A percentile compares a stretch with the other conserved stretches of the same genome.
These are phyloP conservation scores for Colletotrichum magnum DNA, from an alignment of 2,329 filamentous ascomycete genomes.

Conservation along the genomic window DNA sequence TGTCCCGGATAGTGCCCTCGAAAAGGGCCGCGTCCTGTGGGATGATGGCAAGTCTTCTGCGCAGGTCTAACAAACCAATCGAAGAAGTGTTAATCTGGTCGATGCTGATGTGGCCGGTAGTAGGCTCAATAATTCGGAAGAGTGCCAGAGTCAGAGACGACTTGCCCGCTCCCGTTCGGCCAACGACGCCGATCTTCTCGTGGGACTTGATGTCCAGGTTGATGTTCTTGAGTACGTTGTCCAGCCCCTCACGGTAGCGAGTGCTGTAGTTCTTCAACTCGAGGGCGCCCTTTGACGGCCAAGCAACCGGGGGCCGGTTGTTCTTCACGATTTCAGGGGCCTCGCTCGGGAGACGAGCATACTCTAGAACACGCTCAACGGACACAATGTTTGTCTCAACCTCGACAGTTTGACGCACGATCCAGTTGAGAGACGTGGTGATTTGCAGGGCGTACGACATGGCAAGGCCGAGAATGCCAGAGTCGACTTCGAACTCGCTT, in stretches of 20 bases:
- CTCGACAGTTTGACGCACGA: slow-evolving; percentile 97
- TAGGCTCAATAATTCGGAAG: slow-evolving; percentile 95
- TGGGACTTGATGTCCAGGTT: slow-evolving; percentile 93
- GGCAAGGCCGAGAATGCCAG: slow-evolving; percentile 88
- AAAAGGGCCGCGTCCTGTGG: slow-evolving; percentile 98
- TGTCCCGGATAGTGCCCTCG: slow-evolving; percentile 92
- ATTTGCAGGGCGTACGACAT: slow-evolving; percentile 99
- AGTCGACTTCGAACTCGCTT: slow-evolving; percentile 72
- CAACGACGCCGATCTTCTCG: slow-evolving; percentile 98
- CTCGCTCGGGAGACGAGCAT: slow-evolving; percentile 91
- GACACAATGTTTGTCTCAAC: slow-evolving; percentile 99
- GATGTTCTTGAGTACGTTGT: slow-evolving; percentile 94
- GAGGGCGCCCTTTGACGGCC: slow-evolving; percentile 91
- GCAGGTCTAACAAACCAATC: slow-evolving; percentile 91
- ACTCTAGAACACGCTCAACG: slow-evolving; percentile 97
- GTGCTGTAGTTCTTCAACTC: slow-evolving; percentile 96
- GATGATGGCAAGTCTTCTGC: slow-evolving; percentile 93
- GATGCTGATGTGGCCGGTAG: slow-evolving; percentile 86
- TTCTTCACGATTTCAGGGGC: slow-evolving; percentile 94
- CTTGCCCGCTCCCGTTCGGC: slow-evolving; percentile 95
- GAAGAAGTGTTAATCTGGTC: slow-evolving; percentile 90
- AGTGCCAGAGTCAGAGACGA: slow-evolving; percentile 92
- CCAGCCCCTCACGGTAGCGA: slow-evolving; percentile 89
- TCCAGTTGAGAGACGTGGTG: slow-evolving; percentile 98
- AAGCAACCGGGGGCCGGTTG: slow-evolving; percentile 87